Conservation (phyloP, 257 asterid species). For the Fraxinus cuspidata region DNA sequence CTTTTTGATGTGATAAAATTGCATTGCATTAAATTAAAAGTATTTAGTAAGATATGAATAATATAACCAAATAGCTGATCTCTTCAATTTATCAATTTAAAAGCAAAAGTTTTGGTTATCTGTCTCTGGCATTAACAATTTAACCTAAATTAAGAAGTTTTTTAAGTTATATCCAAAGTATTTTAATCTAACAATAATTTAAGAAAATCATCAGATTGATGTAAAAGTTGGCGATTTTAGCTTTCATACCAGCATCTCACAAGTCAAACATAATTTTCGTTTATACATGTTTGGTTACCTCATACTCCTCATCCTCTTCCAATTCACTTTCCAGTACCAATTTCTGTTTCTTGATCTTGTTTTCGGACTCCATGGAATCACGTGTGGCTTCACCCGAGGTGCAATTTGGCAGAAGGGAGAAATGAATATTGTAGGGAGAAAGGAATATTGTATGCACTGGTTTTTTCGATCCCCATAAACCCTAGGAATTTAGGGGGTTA, state of each 20-base stretch:
- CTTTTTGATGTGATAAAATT: background rate
- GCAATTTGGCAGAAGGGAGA: slow-evolving; percentile 22
- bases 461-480: background rate
- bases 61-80: too few relatives aligned
- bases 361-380: slow-evolving; percentile 34
- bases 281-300: slow-evolving; percentile 24
- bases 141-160: background rate
- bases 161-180: background rate
- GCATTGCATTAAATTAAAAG: background rate
- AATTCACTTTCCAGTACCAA: slow-evolving; percentile 16
- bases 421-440: background rate
- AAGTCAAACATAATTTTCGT: background rate
- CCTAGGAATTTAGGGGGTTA: too few relatives aligned
- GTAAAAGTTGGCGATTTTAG: background rate
- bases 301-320: slow-evolving; percentile 27
- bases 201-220: background rate
- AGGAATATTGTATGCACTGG: background rate
- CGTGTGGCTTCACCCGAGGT: slow-evolving; percentile 6
- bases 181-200: background rate
- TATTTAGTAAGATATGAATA: background rate
- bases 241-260: background rate
- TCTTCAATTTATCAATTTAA: background rate
- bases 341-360: slow-evolving; percentile 17
- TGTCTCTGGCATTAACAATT: background rate
- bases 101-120: background rate